Evolutionary conservation across 805 yeast genomes (phyloP).

Genomic region (Dipodascopsis uninucleata): DNA sequence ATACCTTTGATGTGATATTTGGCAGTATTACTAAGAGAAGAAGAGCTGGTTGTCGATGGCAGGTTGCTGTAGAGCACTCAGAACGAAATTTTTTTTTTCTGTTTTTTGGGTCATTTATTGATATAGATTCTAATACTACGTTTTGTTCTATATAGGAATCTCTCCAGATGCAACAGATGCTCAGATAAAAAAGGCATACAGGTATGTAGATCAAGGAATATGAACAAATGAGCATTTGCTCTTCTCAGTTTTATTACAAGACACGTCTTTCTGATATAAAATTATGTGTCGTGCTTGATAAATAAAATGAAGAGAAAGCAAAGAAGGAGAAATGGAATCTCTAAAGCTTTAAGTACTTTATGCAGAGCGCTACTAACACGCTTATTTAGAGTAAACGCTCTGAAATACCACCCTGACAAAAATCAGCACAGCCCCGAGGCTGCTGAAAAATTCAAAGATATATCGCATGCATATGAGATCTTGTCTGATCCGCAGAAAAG

Average conservation of each 20-base stretch:
- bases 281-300: neutral
- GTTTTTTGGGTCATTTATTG: neutral
- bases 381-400: slow-evolving; percentile 53
- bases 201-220: slow-evolving; percentile 19
- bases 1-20: too few species aligned
- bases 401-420: slow-evolving; percentile 81
- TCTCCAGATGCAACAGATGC: slow-evolving; percentile 48
- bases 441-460: slow-evolving; percentile 92
- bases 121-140: neutral
- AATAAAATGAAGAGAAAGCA: neutral
- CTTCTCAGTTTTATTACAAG: too few species aligned
- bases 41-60: neutral
- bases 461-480: slow-evolving; percentile 84
- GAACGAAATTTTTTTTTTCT: neutral
- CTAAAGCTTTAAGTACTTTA: neutral
- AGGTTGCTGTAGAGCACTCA: too few species aligned
- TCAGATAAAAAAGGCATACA: slow-evolving; percentile 74
- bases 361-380: neutral
- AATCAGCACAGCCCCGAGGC: slow-evolving; percentile 68
- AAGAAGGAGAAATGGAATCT: too few species aligned
- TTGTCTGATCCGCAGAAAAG: slow-evolving; percentile 85
- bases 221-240: too few species aligned
- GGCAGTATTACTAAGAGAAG: neutral
- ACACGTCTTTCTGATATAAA: neutral
- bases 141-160: slow-evolving; percentile 39